Evolutionary conservation across 257 asterid species (phyloP).

Genomic region (Scutellaria galericulata): DNA sequence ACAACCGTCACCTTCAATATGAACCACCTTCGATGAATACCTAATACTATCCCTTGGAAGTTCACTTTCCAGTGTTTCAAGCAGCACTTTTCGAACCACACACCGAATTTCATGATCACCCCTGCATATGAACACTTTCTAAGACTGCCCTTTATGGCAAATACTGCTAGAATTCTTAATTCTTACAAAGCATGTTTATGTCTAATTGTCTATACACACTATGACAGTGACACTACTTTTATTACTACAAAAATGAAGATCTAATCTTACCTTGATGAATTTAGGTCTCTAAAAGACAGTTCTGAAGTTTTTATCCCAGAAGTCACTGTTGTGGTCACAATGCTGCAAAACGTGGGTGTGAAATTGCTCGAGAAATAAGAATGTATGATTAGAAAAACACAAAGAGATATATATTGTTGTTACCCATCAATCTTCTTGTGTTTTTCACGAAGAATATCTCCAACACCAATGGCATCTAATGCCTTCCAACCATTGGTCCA

Average conservation of each 20-base stretch:
- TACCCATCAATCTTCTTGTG: not conserved
- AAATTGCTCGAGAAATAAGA: too few relatives aligned
- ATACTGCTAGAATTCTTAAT: too few relatives aligned
- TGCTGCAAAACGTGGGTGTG: too few relatives aligned
- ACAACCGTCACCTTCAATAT: not conserved
- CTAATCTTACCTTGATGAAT: too few relatives aligned
- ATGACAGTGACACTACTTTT: too few relatives aligned
- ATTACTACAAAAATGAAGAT: too few relatives aligned
- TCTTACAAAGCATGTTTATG: too few relatives aligned
- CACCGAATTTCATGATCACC: not conserved
- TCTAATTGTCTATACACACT: too few relatives aligned
- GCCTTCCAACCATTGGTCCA: slow-evolving; percentile 28
- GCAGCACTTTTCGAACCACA: not conserved
- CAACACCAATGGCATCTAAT: slow-evolving; percentile 22
- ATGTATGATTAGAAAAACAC: not conserved
- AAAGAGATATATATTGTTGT: not conserved
- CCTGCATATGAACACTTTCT: not conserved
- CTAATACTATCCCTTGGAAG: slow-evolving; percentile 11
- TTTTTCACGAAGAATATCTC: slow-evolving; percentile 16
- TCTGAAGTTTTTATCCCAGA: too few relatives aligned
- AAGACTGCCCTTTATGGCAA: too few relatives aligned
- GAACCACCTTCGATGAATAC: slow-evolving; percentile 22
- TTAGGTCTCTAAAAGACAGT: too few relatives aligned
- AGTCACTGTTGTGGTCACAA: too few relatives aligned
- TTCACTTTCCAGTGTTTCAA: slow-evolving; percentile 7